These are phyloP conservation scores for Hymenoscyphus repandus DNA, from an alignment of 2,329 filamentous ascomycete species.

Conservation along the genomic window DNA sequence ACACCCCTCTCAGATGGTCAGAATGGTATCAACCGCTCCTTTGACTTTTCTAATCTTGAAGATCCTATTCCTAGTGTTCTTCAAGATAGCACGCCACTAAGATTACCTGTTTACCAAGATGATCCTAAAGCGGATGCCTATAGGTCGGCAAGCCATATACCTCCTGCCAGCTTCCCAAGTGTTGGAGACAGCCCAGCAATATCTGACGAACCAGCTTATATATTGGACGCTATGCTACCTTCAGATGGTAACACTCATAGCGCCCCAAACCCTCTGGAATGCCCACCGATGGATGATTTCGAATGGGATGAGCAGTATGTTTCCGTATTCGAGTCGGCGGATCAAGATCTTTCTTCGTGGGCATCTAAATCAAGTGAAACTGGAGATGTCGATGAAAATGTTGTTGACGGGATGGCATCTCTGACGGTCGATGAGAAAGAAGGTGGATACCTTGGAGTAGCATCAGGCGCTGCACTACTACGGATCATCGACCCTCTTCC, in stretches of 20 bases:
- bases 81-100: not conserved
- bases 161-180: not conserved
- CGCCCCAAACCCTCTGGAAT: slow-evolving; percentile 1
- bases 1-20: not conserved
- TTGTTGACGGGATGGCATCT: slow-evolving; percentile 19
- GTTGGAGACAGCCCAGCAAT: not conserved
- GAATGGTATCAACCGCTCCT: not conserved
- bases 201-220: not conserved
- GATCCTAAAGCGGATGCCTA: not conserved
- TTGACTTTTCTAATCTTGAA: slow-evolving; percentile 2
- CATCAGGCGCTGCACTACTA: slow-evolving; percentile 14
- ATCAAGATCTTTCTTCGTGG: slow-evolving; percentile 6
- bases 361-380: slow-evolving; percentile 7
- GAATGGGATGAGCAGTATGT: slow-evolving; percentile 10
- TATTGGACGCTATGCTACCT: not conserved
- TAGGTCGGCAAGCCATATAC: not conserved
- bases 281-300: slow-evolving; percentile 9
- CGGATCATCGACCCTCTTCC: slow-evolving; percentile 10
- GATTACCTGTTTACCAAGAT: not conserved
- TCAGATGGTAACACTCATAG: not conserved
- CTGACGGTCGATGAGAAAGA: slow-evolving; percentile 15
- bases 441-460: slow-evolving; percentile 16
- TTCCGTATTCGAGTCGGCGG: not conserved
- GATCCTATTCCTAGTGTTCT: not conserved
- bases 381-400: slow-evolving; percentile 6